A percentile compares a stretch with the other conserved stretches of the same genome.
Evolutionary conservation across 768 basidiomycete genomes (phyloP).

Genomic region (Kwoniella sp.): DNA sequence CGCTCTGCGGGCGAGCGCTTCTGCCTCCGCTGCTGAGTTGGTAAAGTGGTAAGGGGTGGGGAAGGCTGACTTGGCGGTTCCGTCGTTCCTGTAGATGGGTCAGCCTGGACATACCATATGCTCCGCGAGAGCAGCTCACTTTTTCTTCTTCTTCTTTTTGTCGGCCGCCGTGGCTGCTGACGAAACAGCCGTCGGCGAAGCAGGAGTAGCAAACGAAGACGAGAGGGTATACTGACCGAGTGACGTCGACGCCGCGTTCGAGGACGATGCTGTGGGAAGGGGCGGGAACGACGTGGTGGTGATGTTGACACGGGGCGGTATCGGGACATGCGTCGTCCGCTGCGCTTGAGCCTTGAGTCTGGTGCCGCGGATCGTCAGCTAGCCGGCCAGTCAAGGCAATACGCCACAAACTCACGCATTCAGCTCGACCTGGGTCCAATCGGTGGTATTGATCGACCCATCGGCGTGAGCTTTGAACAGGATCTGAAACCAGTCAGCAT

Average conservation of each 20-base stretch:
- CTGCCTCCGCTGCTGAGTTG: slow-evolving; percentile 41
- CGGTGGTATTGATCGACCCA: slow-evolving; percentile 83
- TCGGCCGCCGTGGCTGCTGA: slow-evolving; percentile 55
- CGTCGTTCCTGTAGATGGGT: slow-evolving; percentile 19
- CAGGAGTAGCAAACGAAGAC: slow-evolving; percentile 15
- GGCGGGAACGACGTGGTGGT: slow-evolving; percentile 11
- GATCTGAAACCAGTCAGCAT: too few relatives aligned
- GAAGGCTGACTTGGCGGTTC: slow-evolving; percentile 26
- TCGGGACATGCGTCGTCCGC: slow-evolving; percentile 30
- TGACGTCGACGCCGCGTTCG: background rate
- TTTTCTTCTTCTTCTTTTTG: slow-evolving; percentile 40
- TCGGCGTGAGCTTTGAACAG: slow-evolving; percentile 86
- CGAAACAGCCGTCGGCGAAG: slow-evolving; percentile 54
- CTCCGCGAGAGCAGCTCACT: slow-evolving; percentile 18
- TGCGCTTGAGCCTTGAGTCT: slow-evolving; percentile 37
- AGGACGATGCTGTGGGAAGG: slow-evolving; percentile 8
- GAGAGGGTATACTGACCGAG: slow-evolving; percentile 11
- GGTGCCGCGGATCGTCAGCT: too few relatives aligned
- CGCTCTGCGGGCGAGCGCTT: slow-evolving; percentile 58
- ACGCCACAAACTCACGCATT: slow-evolving; percentile 70
- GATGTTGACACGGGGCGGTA: slow-evolving; percentile 17
- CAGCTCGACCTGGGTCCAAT: slow-evolving; percentile 84
- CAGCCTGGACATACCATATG: background rate
- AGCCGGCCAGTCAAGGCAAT: too few relatives aligned
- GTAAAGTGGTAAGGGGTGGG: slow-evolving; percentile 31